These are phyloP conservation scores for Metahyphopichia silvanorum DNA, from an alignment of 805 yeast genomes.

Conservation along the genomic window DNA sequence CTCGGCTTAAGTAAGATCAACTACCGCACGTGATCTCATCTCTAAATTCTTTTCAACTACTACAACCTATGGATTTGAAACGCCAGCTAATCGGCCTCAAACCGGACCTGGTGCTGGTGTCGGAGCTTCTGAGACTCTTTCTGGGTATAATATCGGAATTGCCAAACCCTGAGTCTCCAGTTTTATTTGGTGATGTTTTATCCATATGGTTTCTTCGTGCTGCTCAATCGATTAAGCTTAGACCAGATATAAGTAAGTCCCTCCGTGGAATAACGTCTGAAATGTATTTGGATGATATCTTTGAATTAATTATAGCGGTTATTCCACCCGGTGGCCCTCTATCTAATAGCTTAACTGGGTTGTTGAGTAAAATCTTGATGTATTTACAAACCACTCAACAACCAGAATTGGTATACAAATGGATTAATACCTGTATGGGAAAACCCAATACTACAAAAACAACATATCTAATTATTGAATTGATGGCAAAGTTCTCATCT, in stretches of 20 bases:
- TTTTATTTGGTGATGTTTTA: constrained; percentile 55
- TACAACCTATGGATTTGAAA: no score
- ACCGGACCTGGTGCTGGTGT: no score
- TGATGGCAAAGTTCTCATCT: constrained; percentile 47
- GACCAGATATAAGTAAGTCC: constrained; percentile 1
- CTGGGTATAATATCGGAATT: no score
- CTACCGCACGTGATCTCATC: no score
- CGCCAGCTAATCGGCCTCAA: no score
- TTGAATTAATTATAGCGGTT: constrained; percentile 58
- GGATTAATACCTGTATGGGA: constrained; percentile 45
- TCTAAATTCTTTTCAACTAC: no score
- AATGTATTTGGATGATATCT: constrained; percentile 21
- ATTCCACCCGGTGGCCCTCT: constrained; percentile 72
- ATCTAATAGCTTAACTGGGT: constrained; percentile 62
- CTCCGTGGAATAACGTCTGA: constrained; percentile 2
- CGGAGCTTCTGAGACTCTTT: constrained; percentile 16
- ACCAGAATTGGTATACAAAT: constrained; percentile 25
- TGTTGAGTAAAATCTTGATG: constrained; percentile 52
- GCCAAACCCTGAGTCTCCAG: no score
- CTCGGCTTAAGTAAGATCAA: no score
- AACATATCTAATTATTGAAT: constrained; percentile 57
- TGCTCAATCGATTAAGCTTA: constrained; percentile 29
- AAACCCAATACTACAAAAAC: constrained; percentile 52
- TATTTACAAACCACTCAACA: constrained; percentile 20
- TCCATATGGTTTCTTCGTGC: constrained; percentile 64